These are phyloP conservation scores for Plantago elongata DNA, from an alignment of 257 asterid genomes.

Conservation along the genomic window DNA sequence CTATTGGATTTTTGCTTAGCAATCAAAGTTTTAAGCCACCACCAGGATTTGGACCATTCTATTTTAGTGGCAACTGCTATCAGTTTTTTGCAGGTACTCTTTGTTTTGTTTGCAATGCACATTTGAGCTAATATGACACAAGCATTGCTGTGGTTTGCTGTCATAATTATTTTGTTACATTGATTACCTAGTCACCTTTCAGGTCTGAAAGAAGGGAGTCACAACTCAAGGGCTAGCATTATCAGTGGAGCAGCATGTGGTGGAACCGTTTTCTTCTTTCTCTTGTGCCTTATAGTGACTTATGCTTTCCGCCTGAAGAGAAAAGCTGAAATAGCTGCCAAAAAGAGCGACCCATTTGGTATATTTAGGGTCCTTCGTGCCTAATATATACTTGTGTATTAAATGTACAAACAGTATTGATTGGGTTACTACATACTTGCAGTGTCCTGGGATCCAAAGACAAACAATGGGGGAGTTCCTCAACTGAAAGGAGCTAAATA, in stretches of 20 bases:
- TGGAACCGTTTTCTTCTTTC: slow-evolving; percentile 43
- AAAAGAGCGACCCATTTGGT: slow-evolving; percentile 85
- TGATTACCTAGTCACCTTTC: slow-evolving; percentile 7
- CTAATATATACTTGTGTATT: neutral
- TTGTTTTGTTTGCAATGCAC: slow-evolving; percentile 9
- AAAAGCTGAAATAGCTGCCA: slow-evolving; percentile 60
- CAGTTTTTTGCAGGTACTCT: slow-evolving; percentile 47
- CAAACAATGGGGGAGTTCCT: slow-evolving; percentile 76
- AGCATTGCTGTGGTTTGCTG: neutral
- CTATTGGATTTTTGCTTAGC: slow-evolving; percentile 61
- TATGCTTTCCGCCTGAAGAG: slow-evolving; percentile 70
- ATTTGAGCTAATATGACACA: neutral
- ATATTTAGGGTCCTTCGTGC: slow-evolving; percentile 12
- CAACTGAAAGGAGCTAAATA: slow-evolving; percentile 64
- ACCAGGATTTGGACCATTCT: slow-evolving; percentile 56
- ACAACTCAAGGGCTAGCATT: slow-evolving; percentile 33
- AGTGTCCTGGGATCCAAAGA: slow-evolving; percentile 69
- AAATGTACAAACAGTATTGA: slow-evolving; percentile 7
- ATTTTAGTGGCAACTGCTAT: slow-evolving; percentile 41
- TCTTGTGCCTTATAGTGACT: slow-evolving; percentile 52
- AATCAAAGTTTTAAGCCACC: slow-evolving; percentile 89
- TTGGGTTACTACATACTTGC: slow-evolving; percentile 25
- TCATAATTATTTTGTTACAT: neutral
- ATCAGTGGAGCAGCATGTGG: slow-evolving; percentile 74
- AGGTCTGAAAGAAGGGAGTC: slow-evolving; percentile 23